phyloP scores from a whole-genome alignment of 176 grass and related monocot species.

The Raddia distichophylla region DNA sequence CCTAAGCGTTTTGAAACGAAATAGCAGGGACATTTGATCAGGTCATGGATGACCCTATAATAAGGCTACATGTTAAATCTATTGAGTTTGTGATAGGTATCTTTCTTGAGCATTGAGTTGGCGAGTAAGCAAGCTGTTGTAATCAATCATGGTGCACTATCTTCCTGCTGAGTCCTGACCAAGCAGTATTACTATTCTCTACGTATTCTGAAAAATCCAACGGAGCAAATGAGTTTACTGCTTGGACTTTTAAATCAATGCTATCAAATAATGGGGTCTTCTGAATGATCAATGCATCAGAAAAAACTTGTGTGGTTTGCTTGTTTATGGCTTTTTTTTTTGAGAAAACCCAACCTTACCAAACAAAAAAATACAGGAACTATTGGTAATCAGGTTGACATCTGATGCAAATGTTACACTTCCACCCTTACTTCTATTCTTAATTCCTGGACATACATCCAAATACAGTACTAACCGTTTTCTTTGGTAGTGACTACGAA shows the following conservation, averaged over 20 bases:
- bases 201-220: background rate
- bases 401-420: background rate
- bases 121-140: too few relatives aligned
- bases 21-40: background rate
- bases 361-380: too few relatives aligned
- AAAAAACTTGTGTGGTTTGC: background rate
- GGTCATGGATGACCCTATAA: background rate
- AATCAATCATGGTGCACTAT: background rate
- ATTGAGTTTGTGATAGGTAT: too few relatives aligned
- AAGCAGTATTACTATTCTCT: background rate
- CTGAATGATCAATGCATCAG: background rate
- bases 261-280: background rate
- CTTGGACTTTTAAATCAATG: background rate
- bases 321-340: too few relatives aligned
- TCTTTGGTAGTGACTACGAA: constrained; percentile 64
- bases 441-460: background rate
- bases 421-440: background rate
- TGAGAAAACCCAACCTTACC: too few relatives aligned
- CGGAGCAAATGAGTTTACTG: background rate
- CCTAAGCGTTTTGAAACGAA: background rate
- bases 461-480: background rate
- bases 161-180: background rate
- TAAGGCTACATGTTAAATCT: background rate
- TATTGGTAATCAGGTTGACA: background rate
- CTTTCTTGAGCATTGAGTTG: too few relatives aligned